Percentiles rank a stretch among this genome's conserved stretches.
phyloP scores from a whole-genome alignment of 345 rosid genomes.

The Schrenkiella parvula region DNA sequence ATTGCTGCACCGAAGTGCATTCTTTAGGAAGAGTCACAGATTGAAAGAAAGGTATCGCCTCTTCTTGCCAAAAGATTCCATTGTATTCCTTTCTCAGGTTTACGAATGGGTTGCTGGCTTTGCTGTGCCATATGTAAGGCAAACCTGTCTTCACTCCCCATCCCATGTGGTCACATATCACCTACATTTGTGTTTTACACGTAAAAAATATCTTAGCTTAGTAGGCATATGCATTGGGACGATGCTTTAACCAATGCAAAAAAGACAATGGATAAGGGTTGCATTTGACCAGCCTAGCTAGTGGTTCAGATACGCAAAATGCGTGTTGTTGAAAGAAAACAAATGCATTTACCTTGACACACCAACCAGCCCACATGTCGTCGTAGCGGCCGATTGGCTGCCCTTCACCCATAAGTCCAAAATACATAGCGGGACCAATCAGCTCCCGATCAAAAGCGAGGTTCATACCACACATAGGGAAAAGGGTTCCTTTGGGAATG shows the following conservation, averaged over 20 bases:
- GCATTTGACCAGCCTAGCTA: background rate
- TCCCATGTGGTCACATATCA: conserved; percentile 78
- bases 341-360: conserved; percentile 22
- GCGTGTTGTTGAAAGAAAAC: background rate
- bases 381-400: conserved; percentile 35
- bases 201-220: background rate
- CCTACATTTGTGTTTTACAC: conserved; percentile 37
- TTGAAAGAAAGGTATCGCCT: conserved; percentile 78
- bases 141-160: conserved; percentile 79
- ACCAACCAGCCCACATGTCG: conserved; percentile 36
- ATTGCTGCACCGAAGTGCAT: conserved; percentile 64
- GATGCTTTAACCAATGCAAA: background rate
- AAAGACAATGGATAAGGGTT: background rate
- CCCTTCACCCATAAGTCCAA: conserved; percentile 37
- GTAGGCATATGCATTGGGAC: background rate
- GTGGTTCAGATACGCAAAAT: background rate
- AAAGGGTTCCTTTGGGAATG: conserved; percentile 73
- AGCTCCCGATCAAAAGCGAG: conserved; percentile 66
- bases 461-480: conserved; percentile 95
- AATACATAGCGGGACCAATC: conserved; percentile 39
- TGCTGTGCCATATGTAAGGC: conserved; percentile 92
- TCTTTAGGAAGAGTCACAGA: conserved; percentile 59
- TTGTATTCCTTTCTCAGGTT: conserved; percentile 82
- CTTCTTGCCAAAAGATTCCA: conserved; percentile 87
- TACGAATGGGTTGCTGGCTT: conserved; percentile 83